A percentile compares a stretch with the other conserved stretches of the same genome.
These are phyloP conservation scores for Agaricales sp. DNA, from an alignment of 1,284 basidiomycete genomes.

Conservation along the genomic window DNA sequence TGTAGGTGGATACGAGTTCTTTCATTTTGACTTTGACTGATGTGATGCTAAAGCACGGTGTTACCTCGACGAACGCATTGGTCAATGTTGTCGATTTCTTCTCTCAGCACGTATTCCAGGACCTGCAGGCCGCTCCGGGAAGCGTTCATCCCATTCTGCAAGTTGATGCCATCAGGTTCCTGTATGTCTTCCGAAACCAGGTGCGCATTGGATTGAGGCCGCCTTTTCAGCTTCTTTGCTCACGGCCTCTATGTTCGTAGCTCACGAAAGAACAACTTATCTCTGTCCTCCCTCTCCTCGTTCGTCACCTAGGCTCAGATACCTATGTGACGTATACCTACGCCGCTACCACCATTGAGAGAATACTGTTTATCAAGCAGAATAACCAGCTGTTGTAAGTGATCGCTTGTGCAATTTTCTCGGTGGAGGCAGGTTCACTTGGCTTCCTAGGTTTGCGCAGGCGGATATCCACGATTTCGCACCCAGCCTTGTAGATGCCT, in stretches of 20 bases:
- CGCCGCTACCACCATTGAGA: conserved; percentile 84
- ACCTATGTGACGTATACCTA: conserved; percentile 88
- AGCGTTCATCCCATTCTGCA: conserved; percentile 84
- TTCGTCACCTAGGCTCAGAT: conserved; percentile 72
- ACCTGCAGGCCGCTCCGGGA: conserved; percentile 67
- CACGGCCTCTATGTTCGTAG: conserved; percentile 26
- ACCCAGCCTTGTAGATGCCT: conserved; percentile 62
- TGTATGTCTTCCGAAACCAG: conserved; percentile 94
- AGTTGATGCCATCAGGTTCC: conserved; percentile 91
- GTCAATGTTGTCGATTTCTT: conserved; percentile 97
- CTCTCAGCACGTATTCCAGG: conserved; percentile 82
- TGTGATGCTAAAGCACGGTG: conserved; percentile 55
- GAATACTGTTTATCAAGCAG: conserved; percentile 82
- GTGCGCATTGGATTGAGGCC: conserved; percentile 28
- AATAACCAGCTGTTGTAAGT: conserved; percentile 59
- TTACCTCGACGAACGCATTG: conserved; percentile 86
- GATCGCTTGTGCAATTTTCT: not conserved
- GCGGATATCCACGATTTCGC: conserved; percentile 83
- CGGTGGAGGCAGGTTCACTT: not conserved
- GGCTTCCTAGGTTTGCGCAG: conserved; percentile 60
- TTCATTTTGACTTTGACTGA: not conserved
- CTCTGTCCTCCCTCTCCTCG: conserved; percentile 82
- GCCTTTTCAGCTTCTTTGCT: conserved; percentile 2
- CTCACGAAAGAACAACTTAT: conserved; percentile 92
- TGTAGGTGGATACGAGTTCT: conserved; percentile 37